phyloP scores from a whole-genome alignment of 441 rosid species.

The Metrosideros polymorpha region DNA sequence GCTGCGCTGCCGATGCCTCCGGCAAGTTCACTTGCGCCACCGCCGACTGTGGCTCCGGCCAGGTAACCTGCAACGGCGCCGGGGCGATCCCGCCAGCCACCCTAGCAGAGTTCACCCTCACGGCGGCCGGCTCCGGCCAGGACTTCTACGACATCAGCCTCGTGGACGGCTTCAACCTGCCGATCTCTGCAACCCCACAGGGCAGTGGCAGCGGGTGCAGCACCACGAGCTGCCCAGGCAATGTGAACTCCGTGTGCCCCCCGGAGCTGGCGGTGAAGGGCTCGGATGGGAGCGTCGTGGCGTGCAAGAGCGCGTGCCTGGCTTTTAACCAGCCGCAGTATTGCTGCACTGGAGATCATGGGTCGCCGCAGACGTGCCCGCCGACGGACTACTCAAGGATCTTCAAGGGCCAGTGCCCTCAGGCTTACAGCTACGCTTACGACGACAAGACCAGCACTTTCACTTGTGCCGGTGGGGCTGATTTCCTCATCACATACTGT shows the following conservation, averaged over 20 bases:
- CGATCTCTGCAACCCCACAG: slow-evolving; percentile 9
- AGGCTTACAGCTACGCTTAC: slow-evolving; percentile 23
- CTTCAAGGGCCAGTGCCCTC: slow-evolving; percentile 17
- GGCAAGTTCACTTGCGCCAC: slow-evolving; percentile 18
- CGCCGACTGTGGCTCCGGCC: slow-evolving; percentile 22
- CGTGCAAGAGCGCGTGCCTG: slow-evolving; percentile 20
- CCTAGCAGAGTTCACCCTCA: slow-evolving; percentile 20
- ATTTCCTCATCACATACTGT: slow-evolving; percentile 17
- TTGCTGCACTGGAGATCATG: slow-evolving; percentile 15
- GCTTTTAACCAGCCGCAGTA: slow-evolving; percentile 21
- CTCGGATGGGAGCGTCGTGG: neutral
- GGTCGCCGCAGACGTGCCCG: slow-evolving; percentile 9
- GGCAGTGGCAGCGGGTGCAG: slow-evolving; percentile 12
- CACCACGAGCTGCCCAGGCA: slow-evolving; percentile 13
- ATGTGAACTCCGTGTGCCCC: slow-evolving; percentile 30
- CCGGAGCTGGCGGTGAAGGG: slow-evolving; percentile 5
- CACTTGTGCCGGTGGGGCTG: slow-evolving; percentile 9
- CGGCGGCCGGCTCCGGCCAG: neutral
- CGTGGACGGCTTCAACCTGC: slow-evolving; percentile 40
- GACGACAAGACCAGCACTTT: slow-evolving; percentile 17
- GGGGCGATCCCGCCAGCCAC: slow-evolving; percentile 31
- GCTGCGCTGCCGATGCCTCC: slow-evolving; percentile 9
- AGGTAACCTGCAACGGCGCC: slow-evolving; percentile 16
- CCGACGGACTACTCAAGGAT: slow-evolving; percentile 12
- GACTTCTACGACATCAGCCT: slow-evolving; percentile 26